Base-by-base conservation (phyloP, 2,329 filamentous ascomycete species). In the Bimuria novae-zelandiae region DNA sequence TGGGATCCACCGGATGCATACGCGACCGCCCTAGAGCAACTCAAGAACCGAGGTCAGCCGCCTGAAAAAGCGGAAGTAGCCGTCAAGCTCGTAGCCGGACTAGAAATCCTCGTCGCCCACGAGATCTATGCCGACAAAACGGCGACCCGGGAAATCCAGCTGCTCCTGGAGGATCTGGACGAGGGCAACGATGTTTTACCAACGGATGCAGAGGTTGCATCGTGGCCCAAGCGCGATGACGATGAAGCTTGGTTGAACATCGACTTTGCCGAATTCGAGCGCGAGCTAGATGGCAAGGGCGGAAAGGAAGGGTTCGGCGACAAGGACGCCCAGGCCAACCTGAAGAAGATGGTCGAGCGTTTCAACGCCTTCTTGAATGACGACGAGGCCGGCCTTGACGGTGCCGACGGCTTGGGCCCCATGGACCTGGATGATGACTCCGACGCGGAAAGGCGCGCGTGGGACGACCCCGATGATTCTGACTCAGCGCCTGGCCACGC, bases 321-420 rank as follows among this genome's bases (percentile, higher is more conserved):
- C 68, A 77, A 82, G 4, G 79, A 79, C 21, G 84, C 87, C 0
- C 86, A 92, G 65, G 85, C 86, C 4, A 89, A 96, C 68, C 78
- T 99, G 19, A 87, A 89, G 49, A 93, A 93, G 67, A 96, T 97
- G 70, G 94, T 99, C 0, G 88, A 89, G 41, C 85, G 91, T n/a
- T 97, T 99, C 66, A 92, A 97, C 67, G 81, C 89, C 11, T 97
- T 99, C 63, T 75, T 99, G 40, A 90, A 95, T 51, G 90, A 97
- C 63, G 89, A 95, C 10, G 83, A 82, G 40, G 91, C 92, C 0
- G 92, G 89, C 1, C 72, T 86, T 5, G 92, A 96, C 41, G 93
- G 92, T 0, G 89, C 87, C 0, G 86, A 90, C 54, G 73, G 90
- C 22, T 71, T 80, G 25, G 80, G 84, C 55, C 88, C 89, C 8